Conservation (phyloP, 139 green algal species). For the Trebouxia sp. region DNA sequence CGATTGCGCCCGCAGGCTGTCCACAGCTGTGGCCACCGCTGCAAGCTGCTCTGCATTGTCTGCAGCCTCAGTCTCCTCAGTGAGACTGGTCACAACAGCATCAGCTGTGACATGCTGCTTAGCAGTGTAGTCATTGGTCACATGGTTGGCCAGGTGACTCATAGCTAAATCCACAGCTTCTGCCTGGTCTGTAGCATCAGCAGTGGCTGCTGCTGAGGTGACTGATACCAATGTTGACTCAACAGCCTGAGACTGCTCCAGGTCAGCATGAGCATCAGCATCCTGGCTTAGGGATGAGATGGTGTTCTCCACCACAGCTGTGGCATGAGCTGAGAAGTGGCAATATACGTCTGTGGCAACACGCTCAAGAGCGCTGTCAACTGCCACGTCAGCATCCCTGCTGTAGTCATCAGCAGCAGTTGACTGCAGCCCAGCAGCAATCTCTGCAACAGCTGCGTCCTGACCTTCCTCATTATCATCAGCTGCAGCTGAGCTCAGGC, state of each 20-base stretch:
- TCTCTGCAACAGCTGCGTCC: conserved; percentile 3
- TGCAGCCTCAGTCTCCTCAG: background rate
- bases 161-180: background rate
- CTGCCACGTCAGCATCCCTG: background rate
- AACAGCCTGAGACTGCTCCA: background rate
- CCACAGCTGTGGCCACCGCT: background rate
- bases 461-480: background rate
- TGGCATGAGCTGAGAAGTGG: background rate
- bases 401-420: background rate
- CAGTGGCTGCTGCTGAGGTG: background rate
- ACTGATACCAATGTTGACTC: background rate
- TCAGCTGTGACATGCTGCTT: background rate
- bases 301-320: background rate
- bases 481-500: background rate
- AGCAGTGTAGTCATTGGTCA: background rate
- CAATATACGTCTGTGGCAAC: background rate
- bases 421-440: background rate
- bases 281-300: background rate
- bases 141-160: background rate
- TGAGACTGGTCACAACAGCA: background rate
- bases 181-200: background rate
- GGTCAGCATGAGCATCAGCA: background rate
- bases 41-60: background rate
- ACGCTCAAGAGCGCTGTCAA: background rate
- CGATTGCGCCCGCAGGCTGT: background rate